Evolutionary conservation across 2,329 filamentous ascomycete species (phyloP), one percentile per base, ranked within the genome.

Genomic region (Claviceps cyperi): DNA sequence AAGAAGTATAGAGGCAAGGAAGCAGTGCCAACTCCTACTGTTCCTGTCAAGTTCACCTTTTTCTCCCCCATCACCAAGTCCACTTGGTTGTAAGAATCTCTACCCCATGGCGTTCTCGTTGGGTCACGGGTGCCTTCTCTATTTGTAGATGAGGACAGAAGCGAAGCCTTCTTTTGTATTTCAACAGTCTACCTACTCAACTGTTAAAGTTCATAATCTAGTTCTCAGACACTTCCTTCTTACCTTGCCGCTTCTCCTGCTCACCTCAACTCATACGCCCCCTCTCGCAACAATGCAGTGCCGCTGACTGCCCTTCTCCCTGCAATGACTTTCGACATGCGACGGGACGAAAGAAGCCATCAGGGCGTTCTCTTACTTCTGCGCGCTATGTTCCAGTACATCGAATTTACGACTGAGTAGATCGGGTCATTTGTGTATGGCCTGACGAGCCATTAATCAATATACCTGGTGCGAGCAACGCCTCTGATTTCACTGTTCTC

Each of bases 261-360:
- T 13, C 14, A 11, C 17, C 13, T n/a, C 40, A 43, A 22, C 4
- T 7, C 3, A 14, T 19, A 21, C 19, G 2, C 4, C 5, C 11
- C 14, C 19, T 13, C 6, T 14, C 11, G 5, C 41, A 17, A 49
- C 48, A n/a, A 22, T 3, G 28, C 28, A 32, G 28, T 32, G 28
- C 3, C 9, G 28, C 28, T 32, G 28, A 4, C 28, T 32, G 22
- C 22, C 22, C 6, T 32, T 4, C 2, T 11, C 28, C 54, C n/a
- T 60, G 62, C 37, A 57, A 61, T 50, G 41, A 14, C 41, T 14
- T 21, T 15, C 11, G 52, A 57, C 15, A 67, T 65, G 55, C 64
- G 60, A 36, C 76, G 72, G 72, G 66, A 66, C 28, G 57, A 64
- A 5, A 59, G 62, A 8, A 63, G 67, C 17, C 70, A 75, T 44